Percentiles rank a stretch among this genome's conserved stretches.
These are phyloP conservation scores for Exidia glandulosa DNA, from an alignment of 768 basidiomycete genomes.

Conservation along the genomic window DNA sequence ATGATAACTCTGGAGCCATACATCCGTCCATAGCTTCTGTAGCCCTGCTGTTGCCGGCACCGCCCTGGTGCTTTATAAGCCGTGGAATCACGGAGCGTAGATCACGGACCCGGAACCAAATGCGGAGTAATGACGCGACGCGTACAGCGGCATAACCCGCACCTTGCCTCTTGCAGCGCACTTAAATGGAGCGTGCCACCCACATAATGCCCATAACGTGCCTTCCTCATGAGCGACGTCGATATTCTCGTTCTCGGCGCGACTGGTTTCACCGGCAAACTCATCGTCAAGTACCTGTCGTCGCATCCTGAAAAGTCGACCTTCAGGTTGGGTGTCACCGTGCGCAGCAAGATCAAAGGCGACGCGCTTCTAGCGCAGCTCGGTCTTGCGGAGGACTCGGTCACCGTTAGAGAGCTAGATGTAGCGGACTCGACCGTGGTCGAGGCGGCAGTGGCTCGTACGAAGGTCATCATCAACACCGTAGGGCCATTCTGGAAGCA, in stretches of 20 bases:
- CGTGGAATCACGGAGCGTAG: too few species aligned
- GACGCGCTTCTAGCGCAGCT: conserved; percentile 38
- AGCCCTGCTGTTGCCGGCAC: too few species aligned
- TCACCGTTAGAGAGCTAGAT: conserved; percentile 45
- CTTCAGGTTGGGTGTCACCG: conserved; percentile 63
- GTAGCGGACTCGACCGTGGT: conserved; percentile 43
- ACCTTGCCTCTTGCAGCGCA: too few species aligned
- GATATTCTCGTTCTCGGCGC: conserved; percentile 67
- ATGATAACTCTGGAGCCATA: too few species aligned
- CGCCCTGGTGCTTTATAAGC: too few species aligned
- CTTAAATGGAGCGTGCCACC: too few species aligned
- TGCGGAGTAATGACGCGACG: too few species aligned
- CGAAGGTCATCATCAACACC: conserved; percentile 63
- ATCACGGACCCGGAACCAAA: too few species aligned
- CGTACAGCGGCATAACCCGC: too few species aligned
- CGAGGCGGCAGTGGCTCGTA: conserved; percentile 42
- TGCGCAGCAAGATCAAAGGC: conserved; percentile 55
- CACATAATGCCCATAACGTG: too few species aligned
- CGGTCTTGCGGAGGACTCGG: conserved; percentile 26
- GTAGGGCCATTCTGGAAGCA: conserved; percentile 66
- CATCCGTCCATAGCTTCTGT: too few species aligned
- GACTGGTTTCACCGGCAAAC: conserved; percentile 63
- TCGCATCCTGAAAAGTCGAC: conserved; percentile 43
- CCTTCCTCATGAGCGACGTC: background rate
- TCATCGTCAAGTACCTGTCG: conserved; percentile 56